phyloP scores from a whole-genome alignment of 2,329 filamentous ascomycete genomes.

The Colletotrichum sublineola region DNA sequence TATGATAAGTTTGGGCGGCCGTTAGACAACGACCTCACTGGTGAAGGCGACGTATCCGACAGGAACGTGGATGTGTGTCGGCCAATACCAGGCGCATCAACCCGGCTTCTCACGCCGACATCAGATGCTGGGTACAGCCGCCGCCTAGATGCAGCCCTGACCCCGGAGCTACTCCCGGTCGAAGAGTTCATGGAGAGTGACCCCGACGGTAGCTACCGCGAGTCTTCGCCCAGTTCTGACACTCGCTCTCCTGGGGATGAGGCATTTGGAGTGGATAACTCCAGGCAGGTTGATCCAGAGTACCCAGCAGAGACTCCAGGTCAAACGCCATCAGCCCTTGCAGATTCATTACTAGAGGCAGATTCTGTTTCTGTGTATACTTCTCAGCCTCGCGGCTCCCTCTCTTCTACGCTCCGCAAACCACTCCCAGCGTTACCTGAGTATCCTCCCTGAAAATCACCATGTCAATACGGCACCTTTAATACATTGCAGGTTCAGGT shows the following conservation, averaged over 20 bases:
- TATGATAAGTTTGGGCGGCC: conserved; percentile 28
- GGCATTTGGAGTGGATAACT: not conserved
- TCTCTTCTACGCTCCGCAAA: conserved; percentile 50
- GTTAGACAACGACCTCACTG: not conserved
- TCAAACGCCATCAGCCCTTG: not conserved
- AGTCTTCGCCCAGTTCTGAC: not conserved
- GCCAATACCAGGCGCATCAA: not conserved
- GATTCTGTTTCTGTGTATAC: conserved; percentile 20
- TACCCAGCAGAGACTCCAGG: not conserved
- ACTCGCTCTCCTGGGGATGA: not conserved
- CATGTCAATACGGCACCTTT: not conserved
- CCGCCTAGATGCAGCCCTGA: not conserved
- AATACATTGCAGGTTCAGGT: not conserved
- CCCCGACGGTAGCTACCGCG: not conserved
- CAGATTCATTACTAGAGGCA: conserved; percentile 10
- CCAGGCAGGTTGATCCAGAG: not conserved
- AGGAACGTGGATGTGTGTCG: not conserved
- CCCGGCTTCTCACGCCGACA: conserved; percentile 18
- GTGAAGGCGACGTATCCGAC: not conserved
- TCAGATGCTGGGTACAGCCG: conserved; percentile 16
- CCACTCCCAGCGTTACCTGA: conserved; percentile 60
- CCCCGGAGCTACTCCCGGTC: not conserved
- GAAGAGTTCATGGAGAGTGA: conserved; percentile 12
- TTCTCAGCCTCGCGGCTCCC: conserved; percentile 28
- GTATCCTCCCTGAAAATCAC: conserved; percentile 25